phyloP scores from a whole-genome alignment of 169 alveolate species.

The Plasmodium sp. region DNA sequence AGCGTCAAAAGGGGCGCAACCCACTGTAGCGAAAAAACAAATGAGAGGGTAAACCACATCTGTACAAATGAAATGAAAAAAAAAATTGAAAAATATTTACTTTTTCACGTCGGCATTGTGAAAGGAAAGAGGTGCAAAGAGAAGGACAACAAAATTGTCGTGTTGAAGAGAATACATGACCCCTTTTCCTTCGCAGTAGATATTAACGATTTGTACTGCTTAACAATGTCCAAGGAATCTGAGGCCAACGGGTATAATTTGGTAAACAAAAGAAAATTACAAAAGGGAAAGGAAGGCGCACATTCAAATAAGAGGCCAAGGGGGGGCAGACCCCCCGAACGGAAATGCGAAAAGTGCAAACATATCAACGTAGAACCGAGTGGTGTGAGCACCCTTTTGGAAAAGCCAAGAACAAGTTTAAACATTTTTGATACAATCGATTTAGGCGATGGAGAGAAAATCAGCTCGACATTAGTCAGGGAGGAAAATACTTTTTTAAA shows the following conservation, averaged over 20 bases:
- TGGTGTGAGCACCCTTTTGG: background rate
- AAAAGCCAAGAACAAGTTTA: constrained; percentile 31
- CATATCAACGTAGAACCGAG: background rate
- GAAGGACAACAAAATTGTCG: constrained; percentile 23
- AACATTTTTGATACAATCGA: constrained; percentile 66
- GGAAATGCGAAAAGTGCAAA: background rate
- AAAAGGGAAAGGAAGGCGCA: background rate
- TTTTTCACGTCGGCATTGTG: constrained; percentile 1
- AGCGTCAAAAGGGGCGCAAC: background rate
- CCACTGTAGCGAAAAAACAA: background rate
- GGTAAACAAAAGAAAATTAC: background rate
- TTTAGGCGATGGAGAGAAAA: constrained; percentile 44
- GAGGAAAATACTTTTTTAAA: constrained; percentile 20
- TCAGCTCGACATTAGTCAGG: constrained; percentile 42
- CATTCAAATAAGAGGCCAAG: background rate
- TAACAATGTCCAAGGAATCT: constrained; percentile 66
- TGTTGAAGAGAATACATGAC: constrained; percentile 64
- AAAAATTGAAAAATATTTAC: constrained; percentile 12
- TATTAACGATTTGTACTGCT: constrained; percentile 41
- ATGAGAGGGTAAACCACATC: background rate
- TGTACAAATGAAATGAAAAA: background rate
- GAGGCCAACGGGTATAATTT: constrained; percentile 49
- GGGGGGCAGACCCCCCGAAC: background rate
- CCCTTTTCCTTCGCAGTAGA: constrained; percentile 59
- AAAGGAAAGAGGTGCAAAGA: background rate